phyloP scores from a whole-genome alignment of 2,329 filamentous ascomycete species.

The Cyclaneusma minus region DNA sequence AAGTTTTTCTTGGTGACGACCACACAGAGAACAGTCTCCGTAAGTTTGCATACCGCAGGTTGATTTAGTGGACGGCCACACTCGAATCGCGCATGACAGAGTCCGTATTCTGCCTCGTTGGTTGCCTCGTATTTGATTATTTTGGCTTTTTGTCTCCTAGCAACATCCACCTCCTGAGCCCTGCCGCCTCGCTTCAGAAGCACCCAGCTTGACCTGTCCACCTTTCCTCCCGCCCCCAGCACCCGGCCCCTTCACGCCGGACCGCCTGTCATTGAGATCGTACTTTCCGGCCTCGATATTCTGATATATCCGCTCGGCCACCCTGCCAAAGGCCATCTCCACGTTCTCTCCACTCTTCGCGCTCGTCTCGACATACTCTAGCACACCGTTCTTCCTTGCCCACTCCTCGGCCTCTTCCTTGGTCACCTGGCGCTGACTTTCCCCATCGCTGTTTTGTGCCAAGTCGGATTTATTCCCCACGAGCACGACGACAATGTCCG shows the following conservation, averaged over 20 bases:
- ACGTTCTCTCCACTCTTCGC: conserved; percentile 93
- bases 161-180: conserved; percentile 15
- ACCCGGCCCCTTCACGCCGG: conserved; percentile 68
- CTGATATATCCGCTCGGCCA: conserved; percentile 88
- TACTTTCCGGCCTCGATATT: conserved; percentile 88
- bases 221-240: conserved; percentile 25
- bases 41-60: too few species aligned
- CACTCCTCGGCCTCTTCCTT: conserved; percentile 75
- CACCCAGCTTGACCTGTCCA: conserved; percentile 28
- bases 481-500: conserved; percentile 84
- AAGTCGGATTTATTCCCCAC: conserved; percentile 94
- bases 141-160: too few species aligned
- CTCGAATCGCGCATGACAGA: too few species aligned
- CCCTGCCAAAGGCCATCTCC: conserved; percentile 81
- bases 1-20: too few species aligned
- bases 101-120: too few species aligned
- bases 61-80: too few species aligned
- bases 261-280: conserved; percentile 82
- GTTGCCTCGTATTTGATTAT: too few species aligned
- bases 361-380: conserved; percentile 90
- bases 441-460: conserved; percentile 30
- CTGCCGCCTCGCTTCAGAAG: conserved; percentile 7
- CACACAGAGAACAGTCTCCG: too few species aligned
- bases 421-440: conserved; percentile 66
- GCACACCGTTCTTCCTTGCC: conserved; percentile 71